Conservation (phyloP, 2,329 filamentous ascomycete genomes). For the Apiospora aurea region DNA sequence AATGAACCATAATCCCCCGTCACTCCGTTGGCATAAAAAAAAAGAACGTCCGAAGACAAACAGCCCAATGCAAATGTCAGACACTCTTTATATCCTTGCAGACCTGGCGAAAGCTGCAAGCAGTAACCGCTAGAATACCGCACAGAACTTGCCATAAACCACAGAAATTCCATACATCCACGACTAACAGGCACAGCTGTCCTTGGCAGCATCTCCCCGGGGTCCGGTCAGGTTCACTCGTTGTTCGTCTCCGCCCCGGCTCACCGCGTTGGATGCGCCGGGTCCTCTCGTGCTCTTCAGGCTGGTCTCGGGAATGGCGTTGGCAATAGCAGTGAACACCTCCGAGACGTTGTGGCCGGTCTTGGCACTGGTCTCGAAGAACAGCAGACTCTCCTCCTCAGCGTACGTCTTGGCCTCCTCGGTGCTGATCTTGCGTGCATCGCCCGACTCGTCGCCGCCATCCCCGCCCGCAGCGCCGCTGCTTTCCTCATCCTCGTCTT, state of each 20-base stretch:
- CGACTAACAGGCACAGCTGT: conserved; percentile 84
- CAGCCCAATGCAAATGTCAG: conserved; percentile 15
- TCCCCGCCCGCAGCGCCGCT: conserved; percentile 58
- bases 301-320: conserved; percentile 96
- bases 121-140: neutral
- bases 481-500: conserved; percentile 54
- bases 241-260: conserved; percentile 70
- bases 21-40: conserved; percentile 13
- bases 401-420: conserved; percentile 92
- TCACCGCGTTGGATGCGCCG: conserved; percentile 65
- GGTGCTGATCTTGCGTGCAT: conserved; percentile 88
- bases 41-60: conserved; percentile 11
- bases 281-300: conserved; percentile 86
- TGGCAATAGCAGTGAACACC: conserved; percentile 97
- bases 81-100: conserved; percentile 15
- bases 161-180: neutral
- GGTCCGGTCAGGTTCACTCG: conserved; percentile 84
- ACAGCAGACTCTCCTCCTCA: conserved; percentile 90
- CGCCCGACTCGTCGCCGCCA: conserved; percentile 64
- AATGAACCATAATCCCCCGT: conserved; percentile 18
- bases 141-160: neutral
- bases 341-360: conserved; percentile 92
- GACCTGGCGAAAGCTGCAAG: neutral
- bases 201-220: conserved; percentile 76
- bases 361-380: conserved; percentile 99